Conservation (phyloP, 495 filamentous ascomycete species). For the Penicillium crystallinum region DNA sequence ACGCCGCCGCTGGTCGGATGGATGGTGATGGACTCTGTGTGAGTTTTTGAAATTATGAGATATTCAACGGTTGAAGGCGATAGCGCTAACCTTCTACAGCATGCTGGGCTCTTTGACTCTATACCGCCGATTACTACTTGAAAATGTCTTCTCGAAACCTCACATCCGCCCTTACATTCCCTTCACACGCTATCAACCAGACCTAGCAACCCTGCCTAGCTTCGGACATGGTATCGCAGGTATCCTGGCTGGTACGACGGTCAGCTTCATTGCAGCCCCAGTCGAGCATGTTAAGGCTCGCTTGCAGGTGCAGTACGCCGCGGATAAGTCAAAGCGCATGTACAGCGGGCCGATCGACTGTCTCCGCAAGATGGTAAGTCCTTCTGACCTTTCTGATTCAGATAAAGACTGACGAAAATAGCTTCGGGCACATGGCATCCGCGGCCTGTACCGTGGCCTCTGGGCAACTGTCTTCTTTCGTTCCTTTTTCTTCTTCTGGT, state of each 20-base stretch:
- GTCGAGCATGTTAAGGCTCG: constrained; percentile 95
- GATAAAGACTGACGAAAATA: constrained; percentile 12
- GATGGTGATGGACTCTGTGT: constrained; percentile 97
- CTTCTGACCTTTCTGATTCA: background rate
- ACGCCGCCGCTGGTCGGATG: constrained; percentile 88
- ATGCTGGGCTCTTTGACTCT: constrained; percentile 91
- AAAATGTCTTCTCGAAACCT: constrained; percentile 67
- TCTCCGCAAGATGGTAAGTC: constrained; percentile 58
- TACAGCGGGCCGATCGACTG: constrained; percentile 89
- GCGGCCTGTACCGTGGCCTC: constrained; percentile 80
- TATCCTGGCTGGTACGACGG: constrained; percentile 79
- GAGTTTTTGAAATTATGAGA: constrained; percentile 11
- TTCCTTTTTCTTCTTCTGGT: constrained; percentile 96
- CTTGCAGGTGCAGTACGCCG: constrained; percentile 86
- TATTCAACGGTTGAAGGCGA: background rate
- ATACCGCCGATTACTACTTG: constrained; percentile 75
- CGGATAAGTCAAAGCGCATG: constrained; percentile 63
- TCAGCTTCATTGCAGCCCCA: constrained; percentile 86
- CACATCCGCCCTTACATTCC: constrained; percentile 36
- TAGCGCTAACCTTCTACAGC: constrained; percentile 22
- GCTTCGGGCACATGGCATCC: constrained; percentile 60
- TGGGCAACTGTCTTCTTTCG: constrained; percentile 82
- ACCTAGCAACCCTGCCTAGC: constrained; percentile 55
- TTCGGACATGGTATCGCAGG: constrained; percentile 84
- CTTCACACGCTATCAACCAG: constrained; percentile 25